Evolutionary conservation across 257 asterid genomes (phyloP).

Genomic region (Rauvolfia tetraphylla): DNA sequence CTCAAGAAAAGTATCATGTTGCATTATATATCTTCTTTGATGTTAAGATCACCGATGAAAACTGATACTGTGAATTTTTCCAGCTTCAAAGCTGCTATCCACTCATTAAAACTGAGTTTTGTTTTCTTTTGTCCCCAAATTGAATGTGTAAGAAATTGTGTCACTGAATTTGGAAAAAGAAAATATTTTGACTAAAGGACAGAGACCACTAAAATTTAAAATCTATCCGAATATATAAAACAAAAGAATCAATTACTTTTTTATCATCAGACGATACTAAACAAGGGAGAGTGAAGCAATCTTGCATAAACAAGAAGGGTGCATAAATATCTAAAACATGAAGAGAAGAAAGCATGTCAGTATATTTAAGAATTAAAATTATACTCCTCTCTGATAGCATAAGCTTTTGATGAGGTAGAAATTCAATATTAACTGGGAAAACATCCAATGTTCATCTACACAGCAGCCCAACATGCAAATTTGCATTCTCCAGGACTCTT

Average conservation of each 20-base stretch:
- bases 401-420: neutral
- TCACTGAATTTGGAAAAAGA: neutral
- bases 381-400: neutral
- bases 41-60: neutral
- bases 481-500: neutral
- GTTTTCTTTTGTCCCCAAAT: neutral
- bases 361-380: neutral
- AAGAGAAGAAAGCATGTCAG: neutral
- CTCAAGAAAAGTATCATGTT: neutral
- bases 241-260: neutral
- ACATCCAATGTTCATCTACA: neutral
- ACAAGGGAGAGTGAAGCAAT: neutral
- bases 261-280: neutral
- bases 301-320: neutral
- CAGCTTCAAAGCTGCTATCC: neutral
- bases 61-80: neutral
- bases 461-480: neutral
- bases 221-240: neutral
- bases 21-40: neutral
- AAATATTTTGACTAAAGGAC: neutral
- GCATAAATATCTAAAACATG: neutral
- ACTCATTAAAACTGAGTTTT: neutral
- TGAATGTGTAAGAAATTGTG: neutral
- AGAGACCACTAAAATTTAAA: neutral
- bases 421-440: neutral